Percentiles rank a stretch among this genome's conserved stretches.
These are phyloP conservation scores for Pichia sp. DNA, from an alignment of 1,139 yeast species.

Conservation along the genomic window DNA sequence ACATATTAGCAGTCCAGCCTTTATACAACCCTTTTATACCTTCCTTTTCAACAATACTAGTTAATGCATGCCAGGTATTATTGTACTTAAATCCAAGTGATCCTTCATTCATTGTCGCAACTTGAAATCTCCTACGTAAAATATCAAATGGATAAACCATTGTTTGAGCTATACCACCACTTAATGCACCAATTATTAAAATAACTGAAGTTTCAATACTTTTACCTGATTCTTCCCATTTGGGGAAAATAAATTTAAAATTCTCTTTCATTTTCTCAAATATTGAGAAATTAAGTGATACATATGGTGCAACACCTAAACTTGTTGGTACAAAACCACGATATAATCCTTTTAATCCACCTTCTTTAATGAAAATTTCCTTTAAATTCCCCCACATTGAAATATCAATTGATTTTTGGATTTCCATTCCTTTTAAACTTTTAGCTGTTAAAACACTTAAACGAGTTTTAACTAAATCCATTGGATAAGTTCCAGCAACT, in stretches of 20 bases:
- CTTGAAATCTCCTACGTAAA: conserved; percentile 83
- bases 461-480: conserved; percentile 86
- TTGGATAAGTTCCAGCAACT: conserved; percentile 81
- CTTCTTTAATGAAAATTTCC: conserved; percentile 65
- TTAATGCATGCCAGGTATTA: conserved; percentile 65
- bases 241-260: conserved; percentile 16
- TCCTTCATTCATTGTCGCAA: conserved; percentile 69
- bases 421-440: conserved; percentile 41
- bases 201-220: conserved; percentile 28
- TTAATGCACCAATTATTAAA: conserved; percentile 71
- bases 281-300: conserved; percentile 84
- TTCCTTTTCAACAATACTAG: conserved; percentile 60
- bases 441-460: conserved; percentile 80
- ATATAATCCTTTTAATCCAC: conserved; percentile 72
- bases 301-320: conserved; percentile 93
- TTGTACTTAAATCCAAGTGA: conserved; percentile 75
- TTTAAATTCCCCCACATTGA: conserved; percentile 55
- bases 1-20: conserved; percentile 81
- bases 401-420: conserved; percentile 37
- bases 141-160: conserved; percentile 88
- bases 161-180: conserved; percentile 82
- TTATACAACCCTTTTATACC: conserved; percentile 79
- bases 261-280: conserved; percentile 73
- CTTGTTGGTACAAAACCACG: conserved; percentile 86
- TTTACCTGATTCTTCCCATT: conserved; percentile 20